These are phyloP conservation scores for Metschnikowia continentalis DNA, from an alignment of 805 yeast genomes.

Conservation along the genomic window DNA sequence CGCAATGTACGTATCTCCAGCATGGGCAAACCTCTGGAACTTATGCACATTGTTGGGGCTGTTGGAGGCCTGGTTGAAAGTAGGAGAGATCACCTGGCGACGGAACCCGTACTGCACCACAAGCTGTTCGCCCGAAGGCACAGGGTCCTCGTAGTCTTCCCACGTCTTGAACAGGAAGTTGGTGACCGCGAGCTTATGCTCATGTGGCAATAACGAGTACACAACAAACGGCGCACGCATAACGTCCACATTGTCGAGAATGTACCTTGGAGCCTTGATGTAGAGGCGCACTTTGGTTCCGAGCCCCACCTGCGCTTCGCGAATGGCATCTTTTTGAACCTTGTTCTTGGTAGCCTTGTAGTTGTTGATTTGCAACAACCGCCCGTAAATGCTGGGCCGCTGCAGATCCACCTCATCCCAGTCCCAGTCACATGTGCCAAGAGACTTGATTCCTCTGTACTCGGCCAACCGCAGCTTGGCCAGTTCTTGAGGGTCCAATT, in stretches of 20 bases:
- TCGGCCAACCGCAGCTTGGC: constrained; percentile 72
- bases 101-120: constrained; percentile 93
- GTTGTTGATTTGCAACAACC: constrained; percentile 69
- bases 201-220: constrained; percentile 77
- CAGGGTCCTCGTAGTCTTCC: constrained; percentile 84
- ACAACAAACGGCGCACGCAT: constrained; percentile 51
- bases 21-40: constrained; percentile 77
- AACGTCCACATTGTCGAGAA: constrained; percentile 43
- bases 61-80: constrained; percentile 74
- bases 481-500: constrained; percentile 68
- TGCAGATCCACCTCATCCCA: constrained; percentile 74
- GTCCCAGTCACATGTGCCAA: constrained; percentile 83
- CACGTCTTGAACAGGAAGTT: constrained; percentile 81
- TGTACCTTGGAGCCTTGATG: constrained; percentile 51
- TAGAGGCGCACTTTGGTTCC: constrained; percentile 64
- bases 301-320: constrained; percentile 38
- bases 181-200: constrained; percentile 78
- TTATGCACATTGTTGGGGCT: constrained; percentile 84
- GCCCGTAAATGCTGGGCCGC: constrained; percentile 74
- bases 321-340: constrained; percentile 54
- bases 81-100: constrained; percentile 75
- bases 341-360: constrained; percentile 72
- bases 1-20: constrained; percentile 65
- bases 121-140: constrained; percentile 76
- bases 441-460: constrained; percentile 83